Evolutionary conservation across 768 basidiomycete species (phyloP), one percentile per base, ranked within the genome.

Genomic region (Coprinopsis cinerea): DNA sequence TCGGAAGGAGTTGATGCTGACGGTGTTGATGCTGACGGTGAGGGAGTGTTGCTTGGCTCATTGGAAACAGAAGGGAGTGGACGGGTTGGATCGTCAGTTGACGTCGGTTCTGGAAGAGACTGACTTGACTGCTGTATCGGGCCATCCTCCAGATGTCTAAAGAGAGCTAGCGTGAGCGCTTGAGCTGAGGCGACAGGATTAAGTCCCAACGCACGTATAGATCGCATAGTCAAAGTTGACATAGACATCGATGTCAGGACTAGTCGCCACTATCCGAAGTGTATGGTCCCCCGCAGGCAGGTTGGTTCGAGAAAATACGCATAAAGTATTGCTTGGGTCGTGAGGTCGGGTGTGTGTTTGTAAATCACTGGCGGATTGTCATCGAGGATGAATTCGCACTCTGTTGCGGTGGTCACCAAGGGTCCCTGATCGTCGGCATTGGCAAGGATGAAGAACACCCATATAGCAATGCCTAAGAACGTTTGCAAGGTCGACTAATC

Each of bases 381-480:
- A 40, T 64, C 60, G 20, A 64, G 25, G 2, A 58, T 60, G 40
- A 64, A 64, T 24, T 60, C 61, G 40, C 53, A 52, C n/a, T 59
- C 52, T 9, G 63, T 64, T 5, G 40, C 34, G 2, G 60, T 56
- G 1, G 60, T 55, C 25, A 54, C 43, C 1, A 41, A 48, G 11
- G 55, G 40, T 18, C 60, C 64, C 22, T 51, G n/a, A n/a, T n/a
- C n/a, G n/a, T n/a, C 51, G 37, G 57, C 54, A 47, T 71, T 68
- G 18, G 67, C 64, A 6, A 70, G 66, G 24, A 70, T 66, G 35
- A 72, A 68, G 48, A 61, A 72, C 10, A 71, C 64, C 47, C 70
- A 71, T 15, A 72, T 59, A 1, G 68, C 69, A 14, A 61, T 66
- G 15, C 70, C 70, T 73, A 35, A 9, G n/a, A n/a, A n/a, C 9